Evolutionary conservation across 306 rosid genomes (phyloP).

Genomic region (Quercus ilex): DNA sequence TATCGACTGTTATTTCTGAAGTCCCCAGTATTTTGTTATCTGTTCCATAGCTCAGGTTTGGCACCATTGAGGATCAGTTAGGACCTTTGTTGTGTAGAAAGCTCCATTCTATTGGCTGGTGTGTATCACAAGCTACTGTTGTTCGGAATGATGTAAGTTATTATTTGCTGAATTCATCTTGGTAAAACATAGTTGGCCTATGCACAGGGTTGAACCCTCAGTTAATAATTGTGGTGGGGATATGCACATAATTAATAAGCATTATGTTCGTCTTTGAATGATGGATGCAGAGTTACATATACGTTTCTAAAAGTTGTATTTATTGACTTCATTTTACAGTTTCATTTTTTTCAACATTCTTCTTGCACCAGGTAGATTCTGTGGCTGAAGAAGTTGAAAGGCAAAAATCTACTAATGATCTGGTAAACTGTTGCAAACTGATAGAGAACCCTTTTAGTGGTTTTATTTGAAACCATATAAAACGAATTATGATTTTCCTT

Average conservation of each 20-base stretch:
- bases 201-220: constrained; percentile 11
- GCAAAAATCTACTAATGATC: constrained; percentile 55
- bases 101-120: constrained; percentile 83
- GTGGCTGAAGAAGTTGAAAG: constrained; percentile 91
- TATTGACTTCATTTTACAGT: constrained; percentile 4
- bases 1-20: constrained; percentile 39
- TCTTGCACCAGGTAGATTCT: constrained; percentile 71
- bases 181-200: background rate
- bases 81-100: constrained; percentile 69
- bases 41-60: constrained; percentile 96
- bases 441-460: constrained; percentile 14
- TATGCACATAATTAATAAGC: background rate
- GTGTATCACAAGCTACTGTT: constrained; percentile 58
- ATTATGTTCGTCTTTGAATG: constrained; percentile 4
- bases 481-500: background rate
- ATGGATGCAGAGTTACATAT: background rate
- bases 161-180: constrained; percentile 17
- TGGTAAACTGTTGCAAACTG: constrained; percentile 47
- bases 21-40: constrained; percentile 41
- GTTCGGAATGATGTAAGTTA: constrained; percentile 80
- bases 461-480: constrained; percentile 13
- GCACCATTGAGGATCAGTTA: constrained; percentile 88
- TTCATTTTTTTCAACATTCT: constrained; percentile 16
- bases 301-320: constrained; percentile 4
- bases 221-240: background rate